Conservation (phyloP, 1,284 basidiomycete species). For the Malassezia obtusa region DNA sequence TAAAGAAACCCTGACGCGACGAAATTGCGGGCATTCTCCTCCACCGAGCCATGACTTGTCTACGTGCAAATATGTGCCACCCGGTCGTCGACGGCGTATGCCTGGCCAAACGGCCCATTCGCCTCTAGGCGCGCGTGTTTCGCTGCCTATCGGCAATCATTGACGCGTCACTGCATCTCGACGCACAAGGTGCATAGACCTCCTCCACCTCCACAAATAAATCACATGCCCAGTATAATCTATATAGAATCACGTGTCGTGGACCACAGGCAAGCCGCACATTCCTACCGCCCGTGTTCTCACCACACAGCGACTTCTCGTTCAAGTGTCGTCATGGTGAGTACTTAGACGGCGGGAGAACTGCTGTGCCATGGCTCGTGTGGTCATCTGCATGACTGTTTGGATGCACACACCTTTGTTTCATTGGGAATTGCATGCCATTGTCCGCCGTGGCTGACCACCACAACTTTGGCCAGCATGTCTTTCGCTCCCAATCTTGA, state of each 20-base stretch:
- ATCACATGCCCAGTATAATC: background rate
- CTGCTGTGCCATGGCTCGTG: too few relatives aligned
- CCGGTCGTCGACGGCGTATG: background rate
- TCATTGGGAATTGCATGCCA: too few relatives aligned
- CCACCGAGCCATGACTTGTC: too few relatives aligned
- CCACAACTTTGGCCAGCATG: background rate
- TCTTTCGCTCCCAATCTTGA: background rate
- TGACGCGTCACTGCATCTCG: background rate
- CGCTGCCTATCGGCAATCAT: background rate
- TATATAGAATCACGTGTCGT: slow-evolving; percentile 1
- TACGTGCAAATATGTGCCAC: background rate
- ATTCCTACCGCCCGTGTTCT: background rate
- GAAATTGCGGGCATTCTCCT: too few relatives aligned
- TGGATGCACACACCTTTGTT: too few relatives aligned
- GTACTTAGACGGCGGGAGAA: slow-evolving; percentile 2
- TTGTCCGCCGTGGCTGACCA: background rate
- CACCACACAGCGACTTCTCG: slow-evolving; percentile 1
- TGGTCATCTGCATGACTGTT: too few relatives aligned
- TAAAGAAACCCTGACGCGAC: too few relatives aligned
- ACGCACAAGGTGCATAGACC: background rate
- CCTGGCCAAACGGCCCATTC: background rate
- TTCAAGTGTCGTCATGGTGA: slow-evolving; percentile 17
- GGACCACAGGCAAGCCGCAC: too few relatives aligned
- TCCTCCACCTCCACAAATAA: background rate
- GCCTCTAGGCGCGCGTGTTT: background rate